Evolutionary conservation across 371 early-diverging fungal species (phyloP), one percentile per base, ranked within the genome.

Genomic region (Mucor circinelloides): DNA sequence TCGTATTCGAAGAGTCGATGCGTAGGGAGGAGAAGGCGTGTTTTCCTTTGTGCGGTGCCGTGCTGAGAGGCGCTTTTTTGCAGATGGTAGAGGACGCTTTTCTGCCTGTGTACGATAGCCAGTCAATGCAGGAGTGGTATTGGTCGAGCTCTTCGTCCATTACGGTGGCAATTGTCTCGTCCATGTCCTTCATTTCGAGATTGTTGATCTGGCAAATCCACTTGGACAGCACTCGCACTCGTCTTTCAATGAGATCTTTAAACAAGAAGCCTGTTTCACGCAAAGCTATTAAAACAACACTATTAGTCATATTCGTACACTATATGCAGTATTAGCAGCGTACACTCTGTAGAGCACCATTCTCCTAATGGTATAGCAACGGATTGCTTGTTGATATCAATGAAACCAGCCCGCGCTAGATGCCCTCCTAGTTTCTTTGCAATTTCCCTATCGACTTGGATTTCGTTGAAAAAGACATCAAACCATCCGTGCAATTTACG

Each of bases 201-300:
- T 67, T 17, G 38, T 67, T 64, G 5, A 28, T 9, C 38, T 64
- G 31, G 42, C 64, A 63, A 23, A 75, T 15, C 72, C 75, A 75
- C 38, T 54, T 69, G 4, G 34, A 31, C 6, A 65, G 8, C 6
- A 44, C 55, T 30, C 69, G 55, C n/a, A 69, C 40, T 15, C 67
- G 34, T 60, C 69, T 68, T 32, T 67, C 64, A 4, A 63, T 9
- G 5, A 69, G 32, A 50, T 75, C 75, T 57, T 67, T 69, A 23
- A 60, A 60, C 21, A 75, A 62, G 32, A 63, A 75, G 0, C 75
- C 75, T 2, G 58, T 66, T 54, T 72, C 67, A 50, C 38, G 69
- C 19, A 71, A 30, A 23, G 21, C 74, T 73, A 30, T 19, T 27
- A 9, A 60, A 2, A 30, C 12, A 5, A 27, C 1, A 1, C 2